phyloP scores from a whole-genome alignment of 2,329 filamentous ascomycete species.

The Fusarium graminum region DNA sequence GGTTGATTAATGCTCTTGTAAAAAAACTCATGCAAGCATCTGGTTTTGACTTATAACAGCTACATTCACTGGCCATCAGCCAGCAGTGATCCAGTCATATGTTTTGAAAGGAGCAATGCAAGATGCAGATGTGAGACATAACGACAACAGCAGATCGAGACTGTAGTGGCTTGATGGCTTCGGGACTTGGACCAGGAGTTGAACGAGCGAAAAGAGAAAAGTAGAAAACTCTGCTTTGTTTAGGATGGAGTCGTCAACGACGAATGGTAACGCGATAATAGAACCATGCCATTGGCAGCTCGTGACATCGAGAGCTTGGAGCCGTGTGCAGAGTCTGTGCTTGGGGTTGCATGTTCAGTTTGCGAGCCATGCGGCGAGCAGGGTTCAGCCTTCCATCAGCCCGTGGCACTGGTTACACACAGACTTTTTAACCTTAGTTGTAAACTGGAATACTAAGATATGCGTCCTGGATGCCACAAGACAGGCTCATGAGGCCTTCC shows the following conservation, averaged over 20 bases:
- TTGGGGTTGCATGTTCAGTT: conserved; percentile 38
- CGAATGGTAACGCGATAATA: conserved; percentile 28
- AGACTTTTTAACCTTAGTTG: conserved; percentile 18
- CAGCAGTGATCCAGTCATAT: conserved; percentile 24
- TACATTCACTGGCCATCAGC: conserved; percentile 33
- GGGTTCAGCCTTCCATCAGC: conserved; percentile 41
- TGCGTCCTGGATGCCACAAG: not conserved
- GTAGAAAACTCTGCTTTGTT: conserved; percentile 8
- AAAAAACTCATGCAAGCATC: conserved; percentile 22
- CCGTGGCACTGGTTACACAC: conserved; percentile 39
- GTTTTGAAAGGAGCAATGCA: conserved; percentile 1
- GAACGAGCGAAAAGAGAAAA: conserved; percentile 15
- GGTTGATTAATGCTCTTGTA: conserved; percentile 2
- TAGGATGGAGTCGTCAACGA: conserved; percentile 3
- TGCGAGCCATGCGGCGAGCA: conserved; percentile 42
- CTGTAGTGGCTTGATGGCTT: not conserved
- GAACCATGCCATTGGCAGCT: conserved; percentile 9
- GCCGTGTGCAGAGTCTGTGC: conserved; percentile 25
- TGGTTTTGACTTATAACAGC: conserved; percentile 32
- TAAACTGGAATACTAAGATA: not conserved
- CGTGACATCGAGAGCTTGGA: conserved; percentile 18
- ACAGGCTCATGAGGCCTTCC: not conserved
- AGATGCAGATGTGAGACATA: conserved; percentile 6
- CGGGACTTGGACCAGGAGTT: not conserved
- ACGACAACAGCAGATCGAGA: too few relatives aligned